Base-by-base conservation (phyloP, 352 stramenopile genomes). In the Globisporangium alternatum region DNA sequence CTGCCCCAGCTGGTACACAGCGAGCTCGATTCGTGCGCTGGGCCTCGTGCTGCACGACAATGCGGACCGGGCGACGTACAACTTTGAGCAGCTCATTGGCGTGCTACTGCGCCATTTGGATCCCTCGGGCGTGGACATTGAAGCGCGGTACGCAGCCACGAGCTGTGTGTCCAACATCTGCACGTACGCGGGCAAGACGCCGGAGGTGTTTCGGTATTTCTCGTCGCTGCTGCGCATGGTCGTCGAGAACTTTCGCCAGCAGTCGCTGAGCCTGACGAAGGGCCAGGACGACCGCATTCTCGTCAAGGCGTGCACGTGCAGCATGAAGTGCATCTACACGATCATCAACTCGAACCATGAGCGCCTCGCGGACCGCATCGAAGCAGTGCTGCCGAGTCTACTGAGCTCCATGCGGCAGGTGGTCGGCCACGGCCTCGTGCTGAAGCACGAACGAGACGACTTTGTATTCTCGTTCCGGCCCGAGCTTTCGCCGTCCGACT, bases 321-420 rank as follows among this genome's bases (percentile, higher is more conserved):
- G 87, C 59, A 87, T 96, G 76, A 93, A 94, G 70, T 96, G 87
- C 69, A 77, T 93, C 22, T 91, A 85, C 65, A 89, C 84, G 68
- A 92, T 96, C 60, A 76, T 94, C 52, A 85, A 79, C 54, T 81
- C 80, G 49, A 87, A 83, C 48, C 80, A 79, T 28, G 81, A 91
- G 21, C 80, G 71, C 5, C 72, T 92, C 22, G 64, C 43, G 4
- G 82, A 88, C 49, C 83, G 78, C 28, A 91, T 94, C 31, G 69
- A 80, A 15, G 69, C 82, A 0, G 66, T 72, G 6, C 48, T 96
- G 45, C 81, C 85, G 2, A 84, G 74, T 59, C 60, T 94, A 12
- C 59, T 96, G 43, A 88, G 65, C 41, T 91, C 83, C 17, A 91
- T 96, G 77, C 85, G 87, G 3, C 85, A 93, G 47, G 80, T 96